Evolutionary conservation across 441 rosid species (phyloP).

Genomic region (Jatropha podagrica): DNA sequence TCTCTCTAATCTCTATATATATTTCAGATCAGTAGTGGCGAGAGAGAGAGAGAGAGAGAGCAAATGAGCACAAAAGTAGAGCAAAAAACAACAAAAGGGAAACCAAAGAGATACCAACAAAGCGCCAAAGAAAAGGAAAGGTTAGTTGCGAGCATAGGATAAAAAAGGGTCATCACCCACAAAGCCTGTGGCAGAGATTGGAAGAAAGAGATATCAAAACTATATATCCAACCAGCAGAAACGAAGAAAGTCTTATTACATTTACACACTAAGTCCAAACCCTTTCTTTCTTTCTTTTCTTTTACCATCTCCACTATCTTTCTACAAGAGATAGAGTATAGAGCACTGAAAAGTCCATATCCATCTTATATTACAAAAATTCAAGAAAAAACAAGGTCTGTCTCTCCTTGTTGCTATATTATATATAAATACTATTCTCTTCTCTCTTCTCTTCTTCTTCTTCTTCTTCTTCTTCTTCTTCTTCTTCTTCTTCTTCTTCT

Average conservation of each 20-base stretch:
- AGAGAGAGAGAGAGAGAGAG: conserved; percentile 9
- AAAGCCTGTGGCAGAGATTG: conserved; percentile 12
- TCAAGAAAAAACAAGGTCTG: not conserved
- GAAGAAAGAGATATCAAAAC: not conserved
- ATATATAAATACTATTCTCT: no score
- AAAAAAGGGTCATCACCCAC: conserved; percentile 9
- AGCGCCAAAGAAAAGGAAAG: conserved; percentile 11
- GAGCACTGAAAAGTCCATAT: conserved; percentile 13
- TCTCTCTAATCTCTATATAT: conserved; percentile 27
- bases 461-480: not conserved
- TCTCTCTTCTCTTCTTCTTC: not conserved
- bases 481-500: not conserved
- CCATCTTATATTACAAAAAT: not conserved
- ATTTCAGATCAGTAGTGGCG: conserved; percentile 24
- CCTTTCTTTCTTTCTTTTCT: not conserved
- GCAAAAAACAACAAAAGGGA: conserved; percentile 9
- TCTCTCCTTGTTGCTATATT: not conserved
- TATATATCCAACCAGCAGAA: not conserved
- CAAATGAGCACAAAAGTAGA: conserved; percentile 8
- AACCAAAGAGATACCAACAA: conserved; percentile 15
- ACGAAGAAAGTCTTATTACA: not conserved
- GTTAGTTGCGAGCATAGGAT: conserved; percentile 10
- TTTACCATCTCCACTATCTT: conserved; percentile 12
- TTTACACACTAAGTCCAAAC: not conserved
- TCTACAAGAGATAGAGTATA: conserved; percentile 7